These are phyloP conservation scores for Podospora appendiculata DNA, from an alignment of 495 filamentous ascomycete genomes.

Conservation along the genomic window DNA sequence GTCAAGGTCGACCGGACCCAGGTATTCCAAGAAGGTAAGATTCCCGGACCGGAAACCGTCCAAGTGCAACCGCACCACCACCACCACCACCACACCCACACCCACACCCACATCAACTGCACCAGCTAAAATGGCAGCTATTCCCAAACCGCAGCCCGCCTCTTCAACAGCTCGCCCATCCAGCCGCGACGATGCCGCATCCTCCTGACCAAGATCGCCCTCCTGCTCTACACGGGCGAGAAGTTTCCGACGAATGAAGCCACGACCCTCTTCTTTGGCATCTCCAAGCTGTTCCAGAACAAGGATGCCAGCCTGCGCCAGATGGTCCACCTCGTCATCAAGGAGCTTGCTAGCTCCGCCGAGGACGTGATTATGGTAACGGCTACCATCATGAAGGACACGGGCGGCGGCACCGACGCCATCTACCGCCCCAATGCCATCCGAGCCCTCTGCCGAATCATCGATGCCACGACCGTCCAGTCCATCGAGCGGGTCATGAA, in stretches of 20 bases:
- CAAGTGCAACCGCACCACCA: too few species aligned
- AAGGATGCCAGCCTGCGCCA: constrained; percentile 96
- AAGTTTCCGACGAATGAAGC: constrained; percentile 95
- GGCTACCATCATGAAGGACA: constrained; percentile 99
- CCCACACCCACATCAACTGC: too few species aligned
- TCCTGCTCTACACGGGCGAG: constrained; percentile 95
- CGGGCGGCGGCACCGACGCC: constrained; percentile 87
- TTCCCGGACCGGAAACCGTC: not conserved
- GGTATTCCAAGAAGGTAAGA: constrained; percentile 96
- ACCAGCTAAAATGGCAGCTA: too few species aligned
- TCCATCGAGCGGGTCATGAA: constrained; percentile 98
- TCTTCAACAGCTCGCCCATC: constrained; percentile 96
- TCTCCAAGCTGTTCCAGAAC: constrained; percentile 99
- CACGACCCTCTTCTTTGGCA: constrained; percentile 97
- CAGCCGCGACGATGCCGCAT: constrained; percentile 92
- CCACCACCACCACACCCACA: too few species aligned
- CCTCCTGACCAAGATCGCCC: constrained; percentile 92
- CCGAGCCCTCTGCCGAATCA: constrained; percentile 89
- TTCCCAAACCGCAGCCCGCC: constrained; percentile 55
- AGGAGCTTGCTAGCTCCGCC: constrained; percentile 91
- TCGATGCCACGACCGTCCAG: constrained; percentile 95
- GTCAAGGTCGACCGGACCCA: constrained; percentile 96
- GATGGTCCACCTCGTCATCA: constrained; percentile 97
- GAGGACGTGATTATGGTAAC: constrained; percentile 99
- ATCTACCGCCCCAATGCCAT: constrained; percentile 97